A percentile compares a stretch with the other conserved stretches of the same genome.
phyloP scores from a whole-genome alignment of 768 basidiomycete species.

The Inosperma sp. region DNA sequence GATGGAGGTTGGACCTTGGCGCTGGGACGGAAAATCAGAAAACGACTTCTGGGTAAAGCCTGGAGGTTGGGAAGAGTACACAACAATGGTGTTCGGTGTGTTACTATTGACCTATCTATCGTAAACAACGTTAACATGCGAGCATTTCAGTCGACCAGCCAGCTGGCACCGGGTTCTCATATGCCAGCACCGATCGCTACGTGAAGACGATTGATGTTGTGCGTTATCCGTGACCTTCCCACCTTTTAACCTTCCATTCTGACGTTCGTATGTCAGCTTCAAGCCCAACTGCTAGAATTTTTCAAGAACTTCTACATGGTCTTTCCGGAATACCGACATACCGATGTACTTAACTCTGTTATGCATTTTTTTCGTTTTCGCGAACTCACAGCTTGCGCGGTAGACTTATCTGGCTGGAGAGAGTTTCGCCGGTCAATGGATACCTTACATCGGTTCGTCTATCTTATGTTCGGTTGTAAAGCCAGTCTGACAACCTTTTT shows the following conservation, averaged over 20 bases:
- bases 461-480: not conserved
- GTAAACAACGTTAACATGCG: conserved; percentile 6
- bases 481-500: conserved; percentile 4
- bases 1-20: conserved; percentile 98
- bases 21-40: conserved; percentile 52
- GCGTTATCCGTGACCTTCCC: conserved; percentile 2
- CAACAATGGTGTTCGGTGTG: conserved; percentile 88
- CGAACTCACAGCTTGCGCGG: conserved; percentile 1
- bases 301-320: conserved; percentile 81
- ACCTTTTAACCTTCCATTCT: conserved; percentile 8
- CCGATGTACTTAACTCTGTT: conserved; percentile 54
- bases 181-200: conserved; percentile 79
- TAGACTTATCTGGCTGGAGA: conserved; percentile 96
- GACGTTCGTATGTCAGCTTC: conserved; percentile 44
- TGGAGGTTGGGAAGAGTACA: conserved; percentile 97
- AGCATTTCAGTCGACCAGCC: conserved; percentile 84
- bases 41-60: conserved; percentile 69
- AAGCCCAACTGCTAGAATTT: conserved; percentile 78
- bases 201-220: conserved; percentile 74
- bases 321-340: conserved; percentile 79
- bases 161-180: conserved; percentile 92
- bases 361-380: conserved; percentile 1
- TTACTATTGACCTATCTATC: conserved; percentile 11
- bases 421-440: conserved; percentile 96
- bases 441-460: conserved; percentile 82